Percentiles rank a stretch among this genome's conserved stretches.
These are phyloP conservation scores for Barnettozyma salicaria DNA, from an alignment of 805 yeast species.

Conservation along the genomic window DNA sequence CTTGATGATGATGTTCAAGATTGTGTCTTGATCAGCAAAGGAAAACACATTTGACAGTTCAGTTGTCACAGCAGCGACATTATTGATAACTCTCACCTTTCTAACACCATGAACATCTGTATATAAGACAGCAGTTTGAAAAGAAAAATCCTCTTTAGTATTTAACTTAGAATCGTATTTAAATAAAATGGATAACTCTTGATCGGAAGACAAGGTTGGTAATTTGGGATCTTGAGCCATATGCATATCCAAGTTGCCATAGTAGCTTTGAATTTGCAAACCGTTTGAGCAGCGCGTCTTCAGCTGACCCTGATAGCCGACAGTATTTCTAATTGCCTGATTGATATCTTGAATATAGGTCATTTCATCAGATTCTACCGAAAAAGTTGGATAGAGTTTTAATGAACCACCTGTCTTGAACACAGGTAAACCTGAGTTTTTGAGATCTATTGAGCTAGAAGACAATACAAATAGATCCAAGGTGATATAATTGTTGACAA, in stretches of 20 bases:
- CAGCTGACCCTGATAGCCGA: slow-evolving; percentile 76
- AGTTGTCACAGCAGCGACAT: slow-evolving; percentile 75
- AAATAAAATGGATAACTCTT: slow-evolving; percentile 64
- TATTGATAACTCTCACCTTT: slow-evolving; percentile 81
- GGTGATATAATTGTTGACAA: slow-evolving; percentile 56
- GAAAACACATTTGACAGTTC: slow-evolving; percentile 67
- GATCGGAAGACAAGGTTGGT: slow-evolving; percentile 59
- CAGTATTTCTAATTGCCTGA: slow-evolving; percentile 41
- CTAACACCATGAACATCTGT: slow-evolving; percentile 73
- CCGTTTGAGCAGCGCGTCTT: slow-evolving; percentile 88
- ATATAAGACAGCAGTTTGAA: slow-evolving; percentile 85
- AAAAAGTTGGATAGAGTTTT: slow-evolving; percentile 61
- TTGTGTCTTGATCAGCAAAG: slow-evolving; percentile 72
- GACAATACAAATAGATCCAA: slow-evolving; percentile 71
- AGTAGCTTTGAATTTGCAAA: slow-evolving; percentile 69
- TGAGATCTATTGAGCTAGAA: slow-evolving; percentile 59
- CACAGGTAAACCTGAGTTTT: slow-evolving; percentile 63
- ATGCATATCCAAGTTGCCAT: slow-evolving; percentile 45
- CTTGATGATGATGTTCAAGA: slow-evolving; percentile 47
- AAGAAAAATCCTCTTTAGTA: slow-evolving; percentile 71
- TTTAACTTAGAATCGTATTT: slow-evolving; percentile 71
- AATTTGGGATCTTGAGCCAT: slow-evolving; percentile 55
- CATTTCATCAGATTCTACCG: slow-evolving; percentile 62
- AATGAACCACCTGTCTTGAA: slow-evolving; percentile 65
- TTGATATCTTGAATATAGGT: slow-evolving; percentile 55